Evolutionary conservation across 257 asterid genomes (phyloP).

Genomic region (Petrea volubilis): DNA sequence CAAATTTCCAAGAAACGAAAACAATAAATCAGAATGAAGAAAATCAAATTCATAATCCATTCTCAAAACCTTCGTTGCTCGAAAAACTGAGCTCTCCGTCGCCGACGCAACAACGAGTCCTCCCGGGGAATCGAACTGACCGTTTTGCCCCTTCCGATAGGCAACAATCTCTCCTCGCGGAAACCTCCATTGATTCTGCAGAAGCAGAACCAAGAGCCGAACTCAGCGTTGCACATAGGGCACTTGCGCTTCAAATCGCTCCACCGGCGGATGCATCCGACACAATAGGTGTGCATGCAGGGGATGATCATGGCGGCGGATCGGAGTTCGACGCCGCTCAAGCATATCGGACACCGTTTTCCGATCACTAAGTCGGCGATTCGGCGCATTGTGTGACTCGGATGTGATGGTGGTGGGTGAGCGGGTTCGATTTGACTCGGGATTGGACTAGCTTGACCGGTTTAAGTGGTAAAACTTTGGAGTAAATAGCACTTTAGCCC

Average conservation of each 20-base stretch:
- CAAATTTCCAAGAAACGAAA: not conserved
- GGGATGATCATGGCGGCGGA: conserved; percentile 38
- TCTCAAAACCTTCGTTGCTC: conserved; percentile 15
- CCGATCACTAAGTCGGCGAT: conserved; percentile 24
- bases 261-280: conserved; percentile 56
- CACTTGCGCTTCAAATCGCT: conserved; percentile 53
- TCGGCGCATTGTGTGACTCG: not conserved
- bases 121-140: not conserved
- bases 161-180: conserved; percentile 28
- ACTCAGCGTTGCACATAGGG: conserved; percentile 51
- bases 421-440: not conserved
- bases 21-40: not conserved
- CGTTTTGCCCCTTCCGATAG: not conserved
- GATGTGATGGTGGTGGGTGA: not conserved
- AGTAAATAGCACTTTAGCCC: not conserved
- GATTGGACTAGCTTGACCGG: not conserved
- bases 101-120: conserved; percentile 14
- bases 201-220: conserved; percentile 41
- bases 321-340: conserved; percentile 28
- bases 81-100: conserved; percentile 19
- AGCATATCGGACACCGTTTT: conserved; percentile 51
- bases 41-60: not conserved
- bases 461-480: not conserved
- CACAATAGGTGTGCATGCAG: conserved; percentile 57
- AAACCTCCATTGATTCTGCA: conserved; percentile 16